Base-by-base conservation (phyloP, 106 monocot species). In the Alisma plantagoaquatica region DNA sequence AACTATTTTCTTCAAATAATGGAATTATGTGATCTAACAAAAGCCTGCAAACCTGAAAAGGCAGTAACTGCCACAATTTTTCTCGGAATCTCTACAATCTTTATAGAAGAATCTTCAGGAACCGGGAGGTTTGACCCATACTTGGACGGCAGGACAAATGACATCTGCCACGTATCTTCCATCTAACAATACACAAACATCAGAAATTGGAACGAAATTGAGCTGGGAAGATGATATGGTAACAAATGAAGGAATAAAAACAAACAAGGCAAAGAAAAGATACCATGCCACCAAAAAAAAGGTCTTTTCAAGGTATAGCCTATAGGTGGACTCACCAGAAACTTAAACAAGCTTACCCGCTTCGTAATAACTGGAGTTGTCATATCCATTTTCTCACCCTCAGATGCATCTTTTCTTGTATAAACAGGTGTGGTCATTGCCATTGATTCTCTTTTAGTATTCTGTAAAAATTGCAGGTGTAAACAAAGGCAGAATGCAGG, bases 361-460 rank as follows among this genome's bases (percentile, higher is more conserved):
- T 71, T 73, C 10, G 86, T 82, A 49, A 86, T 79, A 5, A 86
- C 86, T 35, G 86, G 82, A 10, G 79, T 83, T 31, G 79, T 92
- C 92, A 92, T 92, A 26, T 86, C 82, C 82, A 86, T 92, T 66
- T 73, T 82, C 73, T 79, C 82, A 17, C 86, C 78, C 38, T 56
- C 46, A 15, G 80, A 67, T 30, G 58, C 60, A 45, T 53, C 77
- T 33, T 75, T 91, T 30, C 53, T 41, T 4, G 82, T 86, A 33
- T 71, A 71, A 57, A 92, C 92, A 50, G 86, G 85, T 30, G 86
- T 79, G 26, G 92, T 92, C 92, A 92, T 92, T 59, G 86, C 73
- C 92, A 92, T 92, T 65, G 72, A 62, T 48, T 92, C 76, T 59
- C 43, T 74, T 15, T 23, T 21, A 27, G 65, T 77, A 52, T 92